Evolutionary conservation across 805 yeast species (phyloP).

Genomic region (Nakazawaea ambrosiae): DNA sequence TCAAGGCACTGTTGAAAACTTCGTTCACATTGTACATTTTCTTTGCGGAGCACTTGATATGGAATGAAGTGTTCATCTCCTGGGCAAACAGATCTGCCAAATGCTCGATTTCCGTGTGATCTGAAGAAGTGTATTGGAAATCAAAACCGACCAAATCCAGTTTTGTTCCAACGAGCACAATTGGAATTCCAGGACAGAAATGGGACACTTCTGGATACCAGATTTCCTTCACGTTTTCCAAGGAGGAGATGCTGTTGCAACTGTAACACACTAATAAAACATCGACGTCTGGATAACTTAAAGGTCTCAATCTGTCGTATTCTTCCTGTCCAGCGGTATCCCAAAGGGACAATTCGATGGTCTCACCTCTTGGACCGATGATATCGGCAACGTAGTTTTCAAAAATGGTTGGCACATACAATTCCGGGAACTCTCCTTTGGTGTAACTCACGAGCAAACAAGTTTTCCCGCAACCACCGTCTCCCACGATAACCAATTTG

Average conservation of each 20-base stretch:
- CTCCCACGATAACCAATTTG: conserved; percentile 70
- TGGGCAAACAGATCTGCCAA: conserved; percentile 12
- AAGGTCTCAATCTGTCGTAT: conserved; percentile 71
- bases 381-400: conserved; percentile 67
- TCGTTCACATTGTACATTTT: conserved; percentile 56
- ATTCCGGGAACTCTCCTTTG: conserved; percentile 61
- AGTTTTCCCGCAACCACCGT: conserved; percentile 89
- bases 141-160: conserved; percentile 39
- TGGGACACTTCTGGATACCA: conserved; percentile 88
- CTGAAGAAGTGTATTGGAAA: conserved; percentile 11
- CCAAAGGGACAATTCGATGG: conserved; percentile 72
- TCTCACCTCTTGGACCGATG: conserved; percentile 35
- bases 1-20: conserved; percentile 59
- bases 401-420: conserved; percentile 77
- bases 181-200: conserved; percentile 76
- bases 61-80: conserved; percentile 61
- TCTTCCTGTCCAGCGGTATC: conserved; percentile 92
- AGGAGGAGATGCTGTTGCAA: conserved; percentile 51
- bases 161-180: conserved; percentile 77
- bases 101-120: no score
- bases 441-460: conserved; percentile 55
- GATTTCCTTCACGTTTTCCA: conserved; percentile 66
- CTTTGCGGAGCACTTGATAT: conserved; percentile 76
- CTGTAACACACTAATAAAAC: conserved; percentile 71
- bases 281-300: conserved; percentile 75